A percentile compares a stretch with the other conserved stretches of the same genome.
phyloP scores from a whole-genome alignment of 2,329 filamentous ascomycete genomes.

The Aotearoamyces nothofagi region DNA sequence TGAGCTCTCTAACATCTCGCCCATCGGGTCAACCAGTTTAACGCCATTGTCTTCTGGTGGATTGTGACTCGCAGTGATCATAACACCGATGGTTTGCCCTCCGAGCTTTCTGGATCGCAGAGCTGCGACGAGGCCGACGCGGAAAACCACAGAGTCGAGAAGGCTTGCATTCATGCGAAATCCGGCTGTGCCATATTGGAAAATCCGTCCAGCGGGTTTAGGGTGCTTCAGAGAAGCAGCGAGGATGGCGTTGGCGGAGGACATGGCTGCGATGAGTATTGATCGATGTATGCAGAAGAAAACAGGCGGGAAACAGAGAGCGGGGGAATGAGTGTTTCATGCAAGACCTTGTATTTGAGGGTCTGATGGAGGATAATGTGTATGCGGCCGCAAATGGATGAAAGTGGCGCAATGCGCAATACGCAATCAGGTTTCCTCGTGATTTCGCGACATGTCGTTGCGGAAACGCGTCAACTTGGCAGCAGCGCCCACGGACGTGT shows the following conservation, averaged over 20 bases:
- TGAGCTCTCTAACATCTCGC: conserved; percentile 92
- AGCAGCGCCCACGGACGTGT: too few species aligned
- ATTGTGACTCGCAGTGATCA: conserved; percentile 93
- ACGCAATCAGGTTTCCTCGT: too few species aligned
- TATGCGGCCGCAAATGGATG: background rate
- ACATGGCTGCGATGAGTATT: conserved; percentile 29
- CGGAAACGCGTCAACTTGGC: too few species aligned
- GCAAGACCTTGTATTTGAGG: too few species aligned
- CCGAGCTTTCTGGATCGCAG: conserved; percentile 81
- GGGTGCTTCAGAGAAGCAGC: conserved; percentile 47
- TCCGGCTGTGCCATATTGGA: conserved; percentile 52
- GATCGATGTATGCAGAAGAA: too few species aligned
- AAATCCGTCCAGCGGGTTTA: conserved; percentile 34
- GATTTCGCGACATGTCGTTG: too few species aligned
- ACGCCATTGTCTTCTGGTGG: conserved; percentile 81
- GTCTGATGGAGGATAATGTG: too few species aligned
- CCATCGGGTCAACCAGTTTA: conserved; percentile 93
- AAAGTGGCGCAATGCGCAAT: background rate
- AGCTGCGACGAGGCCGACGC: conserved; percentile 77
- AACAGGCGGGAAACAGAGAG: conserved; percentile 1
- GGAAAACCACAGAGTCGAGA: conserved; percentile 83
- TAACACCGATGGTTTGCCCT: conserved; percentile 85
- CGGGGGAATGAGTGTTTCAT: conserved; percentile 1
- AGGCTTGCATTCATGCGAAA: conserved; percentile 62
- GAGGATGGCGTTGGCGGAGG: conserved; percentile 31